Conservation (phyloP, 495 filamentous ascomycete species). For the Mycothermus thermophilus region DNA sequence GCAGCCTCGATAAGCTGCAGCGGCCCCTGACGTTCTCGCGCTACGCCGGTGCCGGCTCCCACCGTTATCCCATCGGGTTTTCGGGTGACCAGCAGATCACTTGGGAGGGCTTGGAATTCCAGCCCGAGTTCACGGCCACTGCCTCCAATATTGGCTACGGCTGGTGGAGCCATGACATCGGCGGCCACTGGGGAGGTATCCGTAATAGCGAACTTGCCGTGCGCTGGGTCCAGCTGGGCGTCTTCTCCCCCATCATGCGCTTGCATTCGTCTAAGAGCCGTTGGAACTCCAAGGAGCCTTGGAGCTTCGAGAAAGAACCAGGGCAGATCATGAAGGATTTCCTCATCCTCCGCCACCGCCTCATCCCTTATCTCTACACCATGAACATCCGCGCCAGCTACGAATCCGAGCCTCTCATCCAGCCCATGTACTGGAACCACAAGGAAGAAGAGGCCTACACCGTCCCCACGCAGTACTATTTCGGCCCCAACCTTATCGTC, state of each 20-base stretch:
- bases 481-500: slow-evolving; percentile 39
- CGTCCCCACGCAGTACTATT: slow-evolving; percentile 39
- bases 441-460: slow-evolving; percentile 35
- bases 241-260: slow-evolving; percentile 43
- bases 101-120: slow-evolving; percentile 44
- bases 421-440: slow-evolving; percentile 49
- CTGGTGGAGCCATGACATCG: slow-evolving; percentile 54
- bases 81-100: slow-evolving; percentile 43
- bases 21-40: slow-evolving; percentile 34
- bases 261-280: slow-evolving; percentile 39
- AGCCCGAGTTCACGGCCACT: slow-evolving; percentile 49
- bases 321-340: slow-evolving; percentile 30
- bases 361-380: slow-evolving; percentile 45
- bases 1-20: slow-evolving; percentile 14
- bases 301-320: slow-evolving; percentile 32
- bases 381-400: slow-evolving; percentile 34
- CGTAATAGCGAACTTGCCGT: slow-evolving; percentile 40
- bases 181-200: slow-evolving; percentile 39
- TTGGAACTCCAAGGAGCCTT: slow-evolving; percentile 45
- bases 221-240: slow-evolving; percentile 45
- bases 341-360: slow-evolving; percentile 35
- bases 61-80: slow-evolving; percentile 48
- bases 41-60: slow-evolving; percentile 44
- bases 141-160: slow-evolving; percentile 51
- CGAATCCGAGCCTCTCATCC: slow-evolving; percentile 35